Base-by-base conservation (phyloP, 2,329 filamentous ascomycete genomes). In the Chrysoporthe deuterocubensis region DNA sequence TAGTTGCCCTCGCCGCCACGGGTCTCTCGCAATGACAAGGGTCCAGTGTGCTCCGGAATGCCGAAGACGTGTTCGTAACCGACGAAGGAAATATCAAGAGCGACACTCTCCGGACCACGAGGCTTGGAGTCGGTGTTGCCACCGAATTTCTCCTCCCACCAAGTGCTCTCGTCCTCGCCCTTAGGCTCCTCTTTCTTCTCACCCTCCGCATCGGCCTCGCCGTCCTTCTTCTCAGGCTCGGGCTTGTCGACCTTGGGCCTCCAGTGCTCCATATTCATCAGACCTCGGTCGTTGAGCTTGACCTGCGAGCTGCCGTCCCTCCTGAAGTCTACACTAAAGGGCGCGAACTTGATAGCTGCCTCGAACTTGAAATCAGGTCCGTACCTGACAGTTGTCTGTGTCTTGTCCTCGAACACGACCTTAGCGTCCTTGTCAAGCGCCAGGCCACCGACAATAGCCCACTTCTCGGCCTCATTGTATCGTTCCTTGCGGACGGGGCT, bases 111-210 rank as follows among this genome's bases (percentile, higher is more conserved):
- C 0, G 96, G 96, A 1, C 96, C 96, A 75, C 90, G 89, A n/a
- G 96, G 95, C 80, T 99, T 99, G 5, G 90, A 88, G 78, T 99
- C 96, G 0, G 94, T 98, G 78, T 96, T 97, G 70, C 95, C 94
- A 71, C 95, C 95, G 78, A 99, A 99, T 0, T 87, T 88, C 82
- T 99, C 96, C 7, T 99, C 96, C 96, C 96, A 99, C 93, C 94
- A 97, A 3, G 94, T 97, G 80, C 90, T 92, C 76, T 97, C 92
- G 72, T 96, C 92, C 71, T 91, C 88, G 16, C 83, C 84, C 13
- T 79, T 69, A 43, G 78, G 76, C 56, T 79, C 76, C 46, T 74
- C 72, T 48, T 72, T 71, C 44, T 58, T 54, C 44, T 79, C 77
- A 14, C 80, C 77, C 37, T 82, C 77, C 62, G 82, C 76, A 62